phyloP scores from a whole-genome alignment of 1,284 basidiomycete species.

The Heterobasidion annosum region DNA sequence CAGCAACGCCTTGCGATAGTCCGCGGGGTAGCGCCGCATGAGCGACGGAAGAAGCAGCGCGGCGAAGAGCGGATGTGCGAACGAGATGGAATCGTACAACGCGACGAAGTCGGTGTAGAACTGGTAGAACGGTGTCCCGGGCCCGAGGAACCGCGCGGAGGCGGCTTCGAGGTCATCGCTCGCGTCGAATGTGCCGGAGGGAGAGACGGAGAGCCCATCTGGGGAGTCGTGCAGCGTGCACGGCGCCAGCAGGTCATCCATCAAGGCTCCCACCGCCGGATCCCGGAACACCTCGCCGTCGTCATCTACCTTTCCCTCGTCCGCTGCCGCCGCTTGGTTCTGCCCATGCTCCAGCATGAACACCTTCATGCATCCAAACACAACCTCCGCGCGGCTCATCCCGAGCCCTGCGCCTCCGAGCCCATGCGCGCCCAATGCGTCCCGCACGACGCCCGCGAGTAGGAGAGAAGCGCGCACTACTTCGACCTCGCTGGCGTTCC shows the following conservation, averaged over 20 bases:
- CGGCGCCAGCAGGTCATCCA: constrained; percentile 52
- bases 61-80: constrained; percentile 73
- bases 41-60: constrained; percentile 67
- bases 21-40: constrained; percentile 65
- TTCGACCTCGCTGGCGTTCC: constrained; percentile 79
- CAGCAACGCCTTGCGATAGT: constrained; percentile 86
- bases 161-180: constrained; percentile 47
- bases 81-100: constrained; percentile 87
- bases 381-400: constrained; percentile 43
- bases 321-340: constrained; percentile 34
- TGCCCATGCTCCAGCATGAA: constrained; percentile 90
- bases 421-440: constrained; percentile 30
- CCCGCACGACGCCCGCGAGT: constrained; percentile 17
- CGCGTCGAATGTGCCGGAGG: constrained; percentile 3
- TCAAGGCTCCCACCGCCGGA: constrained; percentile 41
- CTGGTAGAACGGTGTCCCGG: constrained; percentile 80
- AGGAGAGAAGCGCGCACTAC: constrained; percentile 50
- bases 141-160: constrained; percentile 54
- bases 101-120: constrained; percentile 89
- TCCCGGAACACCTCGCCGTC: constrained; percentile 64
- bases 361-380: constrained; percentile 84
- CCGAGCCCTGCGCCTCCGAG: constrained; percentile 24
- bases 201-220: constrained; percentile 11
- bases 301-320: neutral
- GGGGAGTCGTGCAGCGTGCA: constrained; percentile 29